A percentile compares a stretch with the other conserved stretches of the same genome.
phyloP scores from a whole-genome alignment of 345 rosid species.

The Populus nigra region DNA sequence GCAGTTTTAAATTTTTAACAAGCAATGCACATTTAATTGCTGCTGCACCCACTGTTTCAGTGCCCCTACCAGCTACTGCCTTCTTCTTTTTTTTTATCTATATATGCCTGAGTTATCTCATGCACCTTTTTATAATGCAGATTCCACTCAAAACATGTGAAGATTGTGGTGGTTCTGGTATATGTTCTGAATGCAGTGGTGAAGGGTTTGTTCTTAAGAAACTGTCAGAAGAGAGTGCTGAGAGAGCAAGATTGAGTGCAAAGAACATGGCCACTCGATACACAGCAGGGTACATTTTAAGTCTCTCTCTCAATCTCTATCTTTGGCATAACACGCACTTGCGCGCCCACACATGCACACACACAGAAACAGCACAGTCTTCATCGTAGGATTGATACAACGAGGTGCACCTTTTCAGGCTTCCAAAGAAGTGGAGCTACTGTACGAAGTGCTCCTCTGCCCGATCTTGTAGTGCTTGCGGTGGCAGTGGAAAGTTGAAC shows the following conservation, averaged over 20 bases:
- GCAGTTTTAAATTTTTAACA: not conserved
- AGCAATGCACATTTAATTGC: not conserved
- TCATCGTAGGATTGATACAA: slow-evolving; percentile 3
- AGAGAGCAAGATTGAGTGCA: slow-evolving; percentile 68
- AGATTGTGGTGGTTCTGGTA: slow-evolving; percentile 77
- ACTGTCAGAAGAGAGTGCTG: slow-evolving; percentile 67
- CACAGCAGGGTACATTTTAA: slow-evolving; percentile 72
- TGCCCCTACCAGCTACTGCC: not conserved
- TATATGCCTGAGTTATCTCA: not conserved
- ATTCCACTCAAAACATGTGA: slow-evolving; percentile 61
- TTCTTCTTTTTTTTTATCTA: not conserved
- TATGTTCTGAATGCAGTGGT: slow-evolving; percentile 84
- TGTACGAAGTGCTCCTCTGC: slow-evolving; percentile 87
- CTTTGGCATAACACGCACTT: not conserved
- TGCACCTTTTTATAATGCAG: slow-evolving; percentile 28
- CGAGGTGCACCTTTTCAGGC: slow-evolving; percentile 44
- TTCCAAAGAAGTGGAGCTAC: slow-evolving; percentile 98
- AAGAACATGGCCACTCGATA: slow-evolving; percentile 88
- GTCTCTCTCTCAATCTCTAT: not conserved
- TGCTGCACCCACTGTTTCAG: not conserved
- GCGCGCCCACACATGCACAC: not conserved
- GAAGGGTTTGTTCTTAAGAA: slow-evolving; percentile 86
- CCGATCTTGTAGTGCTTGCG: slow-evolving; percentile 64
- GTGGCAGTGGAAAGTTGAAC: slow-evolving; percentile 70
- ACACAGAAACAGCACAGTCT: not conserved